These are phyloP conservation scores for Mucor racemosus DNA, from an alignment of 371 early-diverging fungal genomes.

Conservation along the genomic window DNA sequence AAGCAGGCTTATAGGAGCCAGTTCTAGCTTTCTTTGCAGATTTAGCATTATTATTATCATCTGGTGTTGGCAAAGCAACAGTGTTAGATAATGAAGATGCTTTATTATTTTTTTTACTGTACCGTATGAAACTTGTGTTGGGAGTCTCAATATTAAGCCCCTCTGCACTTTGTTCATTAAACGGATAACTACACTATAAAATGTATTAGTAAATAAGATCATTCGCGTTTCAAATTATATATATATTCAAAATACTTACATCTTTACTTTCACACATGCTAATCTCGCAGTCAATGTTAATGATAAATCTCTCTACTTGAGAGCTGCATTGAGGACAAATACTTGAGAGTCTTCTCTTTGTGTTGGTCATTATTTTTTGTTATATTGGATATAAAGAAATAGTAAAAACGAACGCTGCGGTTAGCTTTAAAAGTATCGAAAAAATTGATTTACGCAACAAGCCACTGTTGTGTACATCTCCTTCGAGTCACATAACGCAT, in stretches of 20 bases:
- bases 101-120: conserved; percentile 18
- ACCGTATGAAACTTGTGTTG: conserved; percentile 14
- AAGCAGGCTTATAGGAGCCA: conserved; percentile 5
- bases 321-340: conserved; percentile 12
- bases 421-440: not conserved
- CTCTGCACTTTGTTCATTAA: conserved; percentile 9
- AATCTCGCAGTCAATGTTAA: conserved; percentile 3
- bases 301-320: conserved; percentile 1
- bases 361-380: not conserved
- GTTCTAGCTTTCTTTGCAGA: conserved; percentile 17
- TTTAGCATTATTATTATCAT: conserved; percentile 12
- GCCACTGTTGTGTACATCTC: not conserved
- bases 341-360: conserved; percentile 5
- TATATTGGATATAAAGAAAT: not conserved
- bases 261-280: conserved; percentile 13
- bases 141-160: conserved; percentile 22
- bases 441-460: not conserved
- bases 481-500: not conserved
- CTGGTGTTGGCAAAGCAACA: conserved; percentile 12
- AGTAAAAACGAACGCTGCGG: not conserved
- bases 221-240: not conserved
- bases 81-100: conserved; percentile 19
- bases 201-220: not conserved
- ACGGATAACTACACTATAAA: conserved; percentile 18
- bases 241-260: not conserved